Evolutionary conservation across 768 basidiomycete genomes (phyloP), one percentile per base, ranked within the genome.

Genomic region (Lentinus brumalis): DNA sequence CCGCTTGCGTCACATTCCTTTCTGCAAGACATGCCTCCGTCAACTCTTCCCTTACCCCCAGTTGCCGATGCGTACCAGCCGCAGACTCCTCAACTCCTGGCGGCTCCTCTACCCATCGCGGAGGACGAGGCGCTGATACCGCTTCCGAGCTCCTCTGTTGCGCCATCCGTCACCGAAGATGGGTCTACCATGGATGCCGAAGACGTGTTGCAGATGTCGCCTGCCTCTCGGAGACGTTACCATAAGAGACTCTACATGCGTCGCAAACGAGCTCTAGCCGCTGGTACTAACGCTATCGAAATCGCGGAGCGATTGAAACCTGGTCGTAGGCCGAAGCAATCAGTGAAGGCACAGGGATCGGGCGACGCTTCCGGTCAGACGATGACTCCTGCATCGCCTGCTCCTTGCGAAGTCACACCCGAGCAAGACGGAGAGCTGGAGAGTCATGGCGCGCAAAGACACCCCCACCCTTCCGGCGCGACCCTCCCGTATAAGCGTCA

Each of bases 231-330:
- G 7, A 81, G 85, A 38, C 84, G 81, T n/a, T 63, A 83, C 26
- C 74, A 75, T 59, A 90, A 90, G 59, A 79, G 88, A 41, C 74
- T 91, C 6, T 83, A 88, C 64, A 91, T 91, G 90, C 84, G 89
- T 5, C 81, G 83, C 31, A 86, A 83, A 69, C 81, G 89, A 45
- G 89, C 90, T 3, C 72, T 76, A 31, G 71, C 76, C 35, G 67
- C 69, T 31, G 87, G 78, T 42, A 70, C 64, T 12, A 68, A 60
- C 9, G 71, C 71, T 7, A 73, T 71, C 53, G 63, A 71, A n/a
- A 68, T 65, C 15, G 38, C 70, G 0, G 64, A 66, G 68, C 65
- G 78, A 68, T 56, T 80, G 53, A 82, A 74, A 56, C 78, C 81
- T 4, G 81, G 81, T 5, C 63, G 74, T 41, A 76, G 74, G 58